Percentiles rank a stretch among this genome's conserved stretches.
phyloP scores from a whole-genome alignment of 208 protist species.

The Trypanosoma rangeli region DNA sequence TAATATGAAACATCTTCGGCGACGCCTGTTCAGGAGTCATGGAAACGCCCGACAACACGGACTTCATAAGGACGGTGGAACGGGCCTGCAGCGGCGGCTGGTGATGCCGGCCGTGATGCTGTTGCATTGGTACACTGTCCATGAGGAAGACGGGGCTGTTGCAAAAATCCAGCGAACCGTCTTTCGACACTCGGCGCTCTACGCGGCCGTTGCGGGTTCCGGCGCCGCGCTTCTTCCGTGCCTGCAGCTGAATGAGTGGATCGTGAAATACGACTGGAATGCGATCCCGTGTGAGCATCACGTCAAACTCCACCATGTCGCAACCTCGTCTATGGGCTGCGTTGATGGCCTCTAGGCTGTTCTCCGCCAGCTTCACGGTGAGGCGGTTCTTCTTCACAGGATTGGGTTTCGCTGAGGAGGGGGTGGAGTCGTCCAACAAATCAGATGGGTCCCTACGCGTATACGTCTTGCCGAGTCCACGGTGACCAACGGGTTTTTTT shows the following conservation, averaged over 20 bases:
- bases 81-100: constrained; percentile 14
- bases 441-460: constrained; percentile 34
- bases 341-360: constrained; percentile 71
- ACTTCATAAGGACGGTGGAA: neutral
- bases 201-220: constrained; percentile 23
- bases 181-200: neutral
- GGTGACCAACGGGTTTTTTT: constrained; percentile 72
- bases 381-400: constrained; percentile 15
- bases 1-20: neutral
- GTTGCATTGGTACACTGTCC: neutral
- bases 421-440: neutral
- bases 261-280: constrained; percentile 83
- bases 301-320: constrained; percentile 82
- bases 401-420: neutral
- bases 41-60: neutral
- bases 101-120: neutral
- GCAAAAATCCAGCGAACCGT: neutral
- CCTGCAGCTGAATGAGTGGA: constrained; percentile 67
- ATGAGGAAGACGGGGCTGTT: neutral
- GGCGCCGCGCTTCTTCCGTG: constrained; percentile 33
- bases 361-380: constrained; percentile 66
- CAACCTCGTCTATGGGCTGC: constrained; percentile 70
- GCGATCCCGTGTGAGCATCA: constrained; percentile 79
- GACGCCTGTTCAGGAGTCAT: neutral
- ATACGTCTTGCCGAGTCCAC: constrained; percentile 80